phyloP scores from a whole-genome alignment of 192 early-diverging fungal species.

The Allomyces javanicus region DNA sequence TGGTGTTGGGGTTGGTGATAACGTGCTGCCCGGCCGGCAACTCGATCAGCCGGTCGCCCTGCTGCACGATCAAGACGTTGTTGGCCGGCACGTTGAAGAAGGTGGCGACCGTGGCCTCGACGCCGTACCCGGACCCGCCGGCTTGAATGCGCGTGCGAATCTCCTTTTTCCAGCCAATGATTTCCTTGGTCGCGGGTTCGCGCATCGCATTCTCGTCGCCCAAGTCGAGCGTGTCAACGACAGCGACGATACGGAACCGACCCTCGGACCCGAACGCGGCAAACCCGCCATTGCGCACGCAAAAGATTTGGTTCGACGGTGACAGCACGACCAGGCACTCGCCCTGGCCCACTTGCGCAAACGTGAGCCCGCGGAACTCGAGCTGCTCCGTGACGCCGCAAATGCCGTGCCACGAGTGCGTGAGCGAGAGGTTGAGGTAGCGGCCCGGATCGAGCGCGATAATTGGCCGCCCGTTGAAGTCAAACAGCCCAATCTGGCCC shows the following conservation, averaged over 20 bases:
- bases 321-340: constrained; percentile 22
- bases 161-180: constrained; percentile 21
- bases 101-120: constrained; percentile 14
- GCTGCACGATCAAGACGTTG: constrained; percentile 22
- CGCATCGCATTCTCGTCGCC: constrained; percentile 15
- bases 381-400: constrained; percentile 13
- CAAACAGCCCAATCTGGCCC: constrained; percentile 18
- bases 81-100: constrained; percentile 32
- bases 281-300: constrained; percentile 25
- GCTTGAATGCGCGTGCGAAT: constrained; percentile 8
- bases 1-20: constrained; percentile 22
- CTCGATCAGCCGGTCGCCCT: constrained; percentile 16
- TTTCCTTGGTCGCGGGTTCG: constrained; percentile 10
- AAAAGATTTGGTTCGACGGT: constrained; percentile 22
- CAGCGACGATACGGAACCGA: constrained; percentile 14
- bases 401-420: constrained; percentile 11
- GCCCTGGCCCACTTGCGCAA: constrained; percentile 20
- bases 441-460: constrained; percentile 15
- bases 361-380: constrained; percentile 19
- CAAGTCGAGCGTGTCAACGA: constrained; percentile 26
- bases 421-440: constrained; percentile 18
- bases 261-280: constrained; percentile 20
- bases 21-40: constrained; percentile 28
- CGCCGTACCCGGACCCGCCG: background rate
- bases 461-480: constrained; percentile 15